These are phyloP conservation scores for Ciborinia camelliae DNA, from an alignment of 2,329 filamentous ascomycete genomes.

Conservation along the genomic window DNA sequence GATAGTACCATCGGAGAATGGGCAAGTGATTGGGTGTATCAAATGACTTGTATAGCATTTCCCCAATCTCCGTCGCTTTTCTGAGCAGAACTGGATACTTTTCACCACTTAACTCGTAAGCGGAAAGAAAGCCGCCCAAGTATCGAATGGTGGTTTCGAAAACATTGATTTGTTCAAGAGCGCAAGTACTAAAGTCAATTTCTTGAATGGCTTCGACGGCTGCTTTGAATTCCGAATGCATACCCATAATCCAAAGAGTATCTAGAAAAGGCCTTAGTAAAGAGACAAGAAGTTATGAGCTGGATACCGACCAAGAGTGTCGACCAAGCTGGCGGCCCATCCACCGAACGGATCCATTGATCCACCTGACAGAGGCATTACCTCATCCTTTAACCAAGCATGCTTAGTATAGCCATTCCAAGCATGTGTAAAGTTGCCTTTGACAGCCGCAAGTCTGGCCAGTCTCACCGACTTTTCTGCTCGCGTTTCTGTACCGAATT, in stretches of 20 bases:
- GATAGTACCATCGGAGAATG: conserved; percentile 39
- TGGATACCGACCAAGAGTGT: conserved; percentile 40
- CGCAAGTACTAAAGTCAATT: conserved; percentile 44
- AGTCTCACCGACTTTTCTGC: conserved; percentile 20
- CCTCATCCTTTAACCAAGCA: conserved; percentile 83
- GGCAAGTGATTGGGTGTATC: conserved; percentile 54
- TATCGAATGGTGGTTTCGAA: conserved; percentile 43
- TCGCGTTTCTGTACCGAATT: conserved; percentile 21
- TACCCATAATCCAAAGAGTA: conserved; percentile 79
- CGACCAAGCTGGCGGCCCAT: conserved; percentile 83
- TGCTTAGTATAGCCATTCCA: conserved; percentile 78
- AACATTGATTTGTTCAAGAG: conserved; percentile 32
- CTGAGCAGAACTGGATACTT: conserved; percentile 32
- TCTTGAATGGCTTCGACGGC: conserved; percentile 59
- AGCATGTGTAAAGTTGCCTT: conserved; percentile 39
- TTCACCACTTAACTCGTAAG: conserved; percentile 38
- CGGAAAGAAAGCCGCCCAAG: conserved; percentile 40
- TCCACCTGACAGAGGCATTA: conserved; percentile 65
- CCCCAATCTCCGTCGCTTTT: conserved; percentile 36
- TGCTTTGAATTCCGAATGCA: conserved; percentile 69
- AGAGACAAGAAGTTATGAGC: too few species aligned
- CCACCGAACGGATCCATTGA: conserved; percentile 79
- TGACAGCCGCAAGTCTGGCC: conserved; percentile 25
- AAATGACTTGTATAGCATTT: conserved; percentile 41
- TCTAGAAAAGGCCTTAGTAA: conserved; percentile 51